Evolutionary conservation across 306 rosid species (phyloP).

Genomic region (Sesbania bispinosa): DNA sequence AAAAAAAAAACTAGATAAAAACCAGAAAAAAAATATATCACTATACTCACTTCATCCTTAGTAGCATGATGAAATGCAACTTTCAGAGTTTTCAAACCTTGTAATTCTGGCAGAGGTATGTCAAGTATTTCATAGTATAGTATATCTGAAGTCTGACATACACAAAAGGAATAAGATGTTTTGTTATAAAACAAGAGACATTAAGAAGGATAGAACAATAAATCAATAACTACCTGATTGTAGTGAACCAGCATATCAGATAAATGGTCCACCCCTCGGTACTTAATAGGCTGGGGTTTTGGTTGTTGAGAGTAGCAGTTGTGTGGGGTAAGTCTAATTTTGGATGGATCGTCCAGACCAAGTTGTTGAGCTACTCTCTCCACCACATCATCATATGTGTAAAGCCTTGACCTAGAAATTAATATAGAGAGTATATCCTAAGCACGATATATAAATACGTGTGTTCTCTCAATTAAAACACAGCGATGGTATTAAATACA

Average conservation of each 20-base stretch:
- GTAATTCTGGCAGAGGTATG: conserved; percentile 92
- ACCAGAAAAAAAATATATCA: background rate
- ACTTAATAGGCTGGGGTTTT: conserved; percentile 85
- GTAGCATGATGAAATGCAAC: conserved; percentile 88
- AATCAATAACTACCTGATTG: conserved; percentile 64
- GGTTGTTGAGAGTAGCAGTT: conserved; percentile 95
- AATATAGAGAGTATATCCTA: conserved; percentile 3
- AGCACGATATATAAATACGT: background rate
- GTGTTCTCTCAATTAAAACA: conserved; percentile 3
- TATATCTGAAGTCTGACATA: conserved; percentile 76
- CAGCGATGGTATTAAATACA: conserved; percentile 5
- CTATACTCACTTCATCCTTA: conserved; percentile 74
- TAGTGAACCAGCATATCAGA: conserved; percentile 91
- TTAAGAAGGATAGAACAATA: conserved; percentile 8
- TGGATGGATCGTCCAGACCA: conserved; percentile 79
- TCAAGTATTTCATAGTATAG: conserved; percentile 85
- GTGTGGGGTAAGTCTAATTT: conserved; percentile 83
- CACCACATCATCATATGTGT: conserved; percentile 88
- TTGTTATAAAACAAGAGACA: conserved; percentile 12
- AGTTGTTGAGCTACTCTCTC: conserved; percentile 79
- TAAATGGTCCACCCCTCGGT: conserved; percentile 76
- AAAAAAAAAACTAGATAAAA: background rate
- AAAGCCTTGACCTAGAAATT: conserved; percentile 72
- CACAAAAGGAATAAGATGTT: conserved; percentile 10
- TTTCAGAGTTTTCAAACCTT: conserved; percentile 87